Percentiles rank a stretch among this genome's conserved stretches.
These are phyloP conservation scores for Nothomitra cinnamomea DNA, from an alignment of 2,329 filamentous ascomycete genomes.

Conservation along the genomic window DNA sequence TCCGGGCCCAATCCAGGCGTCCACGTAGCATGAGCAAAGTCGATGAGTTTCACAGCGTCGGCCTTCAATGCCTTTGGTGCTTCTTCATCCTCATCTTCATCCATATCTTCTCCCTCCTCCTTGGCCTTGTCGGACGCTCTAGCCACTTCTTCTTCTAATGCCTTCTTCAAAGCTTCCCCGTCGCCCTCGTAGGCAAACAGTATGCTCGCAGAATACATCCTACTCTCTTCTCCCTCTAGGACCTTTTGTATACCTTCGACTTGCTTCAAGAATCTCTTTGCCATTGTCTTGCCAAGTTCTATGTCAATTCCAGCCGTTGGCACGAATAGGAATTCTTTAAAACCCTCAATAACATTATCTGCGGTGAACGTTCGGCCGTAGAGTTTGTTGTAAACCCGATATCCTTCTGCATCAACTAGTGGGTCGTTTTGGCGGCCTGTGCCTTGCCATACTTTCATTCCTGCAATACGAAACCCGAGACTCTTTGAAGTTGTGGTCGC, in stretches of 20 bases:
- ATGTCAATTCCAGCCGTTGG: conserved; percentile 22
- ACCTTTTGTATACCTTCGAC: conserved; percentile 28
- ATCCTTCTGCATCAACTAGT: conserved; percentile 25
- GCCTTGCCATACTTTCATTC: conserved; percentile 41
- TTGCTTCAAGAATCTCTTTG: conserved; percentile 24
- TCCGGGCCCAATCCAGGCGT: conserved; percentile 69
- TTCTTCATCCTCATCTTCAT: conserved; percentile 38
- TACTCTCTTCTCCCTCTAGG: conserved; percentile 39
- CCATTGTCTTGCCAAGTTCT: conserved; percentile 27
- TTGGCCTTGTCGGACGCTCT: conserved; percentile 12
- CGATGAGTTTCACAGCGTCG: conserved; percentile 73
- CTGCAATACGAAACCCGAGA: conserved; percentile 46
- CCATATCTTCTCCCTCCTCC: conserved; percentile 19
- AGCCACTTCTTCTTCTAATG: conserved; percentile 25
- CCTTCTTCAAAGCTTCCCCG: conserved; percentile 32
- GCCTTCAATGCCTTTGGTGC: conserved; percentile 41
- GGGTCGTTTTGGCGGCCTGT: not conserved
- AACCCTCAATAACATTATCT: conserved; percentile 38
- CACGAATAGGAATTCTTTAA: conserved; percentile 37
- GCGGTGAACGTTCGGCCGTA: conserved; percentile 43
- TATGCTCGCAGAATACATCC: conserved; percentile 51
- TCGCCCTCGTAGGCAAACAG: conserved; percentile 52
- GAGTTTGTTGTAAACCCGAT: conserved; percentile 46
- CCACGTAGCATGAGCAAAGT: conserved; percentile 88
- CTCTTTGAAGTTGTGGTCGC: conserved; percentile 40